Base-by-base conservation (phyloP, 2,329 filamentous ascomycete genomes). In the Scytalidium lignicola region DNA sequence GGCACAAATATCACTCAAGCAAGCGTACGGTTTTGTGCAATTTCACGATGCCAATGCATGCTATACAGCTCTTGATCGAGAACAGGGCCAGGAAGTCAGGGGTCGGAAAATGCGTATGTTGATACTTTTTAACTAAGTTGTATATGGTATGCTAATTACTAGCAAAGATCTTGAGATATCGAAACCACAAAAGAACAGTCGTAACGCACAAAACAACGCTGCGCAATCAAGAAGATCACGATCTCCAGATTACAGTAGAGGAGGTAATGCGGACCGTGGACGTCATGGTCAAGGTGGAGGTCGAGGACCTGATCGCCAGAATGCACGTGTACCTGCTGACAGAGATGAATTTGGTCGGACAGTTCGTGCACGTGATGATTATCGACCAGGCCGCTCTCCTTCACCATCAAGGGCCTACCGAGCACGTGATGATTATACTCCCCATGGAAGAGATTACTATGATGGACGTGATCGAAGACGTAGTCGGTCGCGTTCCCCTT, bases 21-120 rank as follows among this genome's bases (percentile, higher is more conserved):
- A 93, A 57, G 91, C 91, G 1, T 97, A 96, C 68, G 93, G 93
- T 1, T 99, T 97, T 64, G 90, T 97, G 29, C 93, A 97, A 65
- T 99, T 95, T 57, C 78, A 96, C 56, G 85, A 89, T 23, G 72
- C 83, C 3, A 75, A 79, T 2, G 85, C 92, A 62, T 95, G 90
- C 55, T 75, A 79, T 49, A 75, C 76, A 42, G 92, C 92, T 3
- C 78, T 97, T 58, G 76, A 86, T 29, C 77, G 78, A 29, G 83
- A 96, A 53, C 89, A 97, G 67, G 90, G 88, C 9, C 79, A 82
- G 39, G 80, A 90, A 55, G 82, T 97, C 32, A 82, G 88, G 62
- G 92, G 91, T n/a, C 85, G 91, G 56, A 90, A 90, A 66, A 95
- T 97, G 64, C 90, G 92, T 96, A 74, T 80, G 90, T 74, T 12